Conservation (phyloP, 2,329 filamentous ascomycete species). For the Xenoacremonium recifei region DNA sequence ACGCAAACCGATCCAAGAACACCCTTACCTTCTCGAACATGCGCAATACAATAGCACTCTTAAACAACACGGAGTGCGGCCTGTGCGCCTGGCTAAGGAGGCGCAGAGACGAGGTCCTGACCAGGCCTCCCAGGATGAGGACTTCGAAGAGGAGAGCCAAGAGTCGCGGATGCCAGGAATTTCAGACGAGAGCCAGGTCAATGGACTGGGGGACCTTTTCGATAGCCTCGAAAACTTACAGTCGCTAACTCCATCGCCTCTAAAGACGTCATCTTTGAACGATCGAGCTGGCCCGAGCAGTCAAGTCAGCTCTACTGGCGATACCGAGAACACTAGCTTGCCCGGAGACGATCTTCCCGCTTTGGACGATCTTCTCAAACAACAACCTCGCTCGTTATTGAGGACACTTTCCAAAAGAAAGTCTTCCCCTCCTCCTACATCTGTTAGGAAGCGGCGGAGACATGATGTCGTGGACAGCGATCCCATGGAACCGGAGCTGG, state of each 20-base stretch:
- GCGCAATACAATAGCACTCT: conserved; percentile 52
- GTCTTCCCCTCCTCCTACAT: conserved; percentile 22
- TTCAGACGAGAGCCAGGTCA: conserved; percentile 36
- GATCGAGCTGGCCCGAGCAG: conserved; percentile 30
- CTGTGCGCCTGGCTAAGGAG: conserved; percentile 42
- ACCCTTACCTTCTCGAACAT: conserved; percentile 57
- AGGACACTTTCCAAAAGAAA: conserved; percentile 22
- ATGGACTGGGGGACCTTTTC: conserved; percentile 13
- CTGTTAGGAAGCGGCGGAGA: conserved; percentile 29
- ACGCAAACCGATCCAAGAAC: conserved; percentile 60
- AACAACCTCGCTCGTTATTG: conserved; percentile 10
- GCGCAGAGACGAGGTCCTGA: conserved; percentile 32
- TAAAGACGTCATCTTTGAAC: conserved; percentile 25
- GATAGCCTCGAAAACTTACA: conserved; percentile 18
- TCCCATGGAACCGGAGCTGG: conserved; percentile 26
- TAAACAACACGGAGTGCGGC: conserved; percentile 54
- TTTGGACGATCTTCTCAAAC: conserved; percentile 32
- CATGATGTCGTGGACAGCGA: conserved; percentile 32
- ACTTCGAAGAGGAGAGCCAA: conserved; percentile 54
- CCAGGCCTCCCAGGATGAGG: conserved; percentile 49
- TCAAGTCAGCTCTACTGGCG: conserved; percentile 31
- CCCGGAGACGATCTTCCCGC: conserved; percentile 37
- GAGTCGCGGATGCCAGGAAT: conserved; percentile 30
- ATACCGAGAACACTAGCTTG: conserved; percentile 38
- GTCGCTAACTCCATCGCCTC: conserved; percentile 28